Conservation (phyloP, 2,329 filamentous ascomycete species). For the Aspergillus ochraceus region DNA sequence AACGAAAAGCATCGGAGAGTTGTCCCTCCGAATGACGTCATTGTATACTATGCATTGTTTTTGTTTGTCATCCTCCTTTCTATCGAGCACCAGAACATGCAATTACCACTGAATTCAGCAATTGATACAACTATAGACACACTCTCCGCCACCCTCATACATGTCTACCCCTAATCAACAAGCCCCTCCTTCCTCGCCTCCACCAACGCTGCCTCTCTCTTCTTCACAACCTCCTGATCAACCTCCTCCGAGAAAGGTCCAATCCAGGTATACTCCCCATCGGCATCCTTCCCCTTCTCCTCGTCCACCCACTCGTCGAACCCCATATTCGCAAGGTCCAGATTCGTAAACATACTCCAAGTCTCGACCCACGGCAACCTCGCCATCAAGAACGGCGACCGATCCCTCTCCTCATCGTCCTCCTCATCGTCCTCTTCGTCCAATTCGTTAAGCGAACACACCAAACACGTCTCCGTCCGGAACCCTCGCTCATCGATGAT, state of each 20-base stretch:
- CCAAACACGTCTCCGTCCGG: background rate
- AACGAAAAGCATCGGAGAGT: no score
- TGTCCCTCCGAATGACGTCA: no score
- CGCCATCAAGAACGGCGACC: background rate
- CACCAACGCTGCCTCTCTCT: background rate
- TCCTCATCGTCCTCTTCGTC: background rate
- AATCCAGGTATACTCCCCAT: background rate
- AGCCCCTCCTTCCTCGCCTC: conserved; percentile 16
- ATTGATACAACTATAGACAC: no score
- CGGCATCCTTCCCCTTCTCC: background rate
- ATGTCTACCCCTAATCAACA: background rate
- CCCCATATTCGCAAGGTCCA: conserved; percentile 5
- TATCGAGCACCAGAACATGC: no score
- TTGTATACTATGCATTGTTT: no score
- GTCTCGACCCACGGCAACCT: background rate
- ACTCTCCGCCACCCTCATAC: no score
- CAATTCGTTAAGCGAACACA: background rate
- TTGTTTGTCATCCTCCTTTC: no score
- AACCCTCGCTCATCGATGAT: background rate
- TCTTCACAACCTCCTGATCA: background rate
- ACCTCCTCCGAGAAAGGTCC: background rate
- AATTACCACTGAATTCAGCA: no score
- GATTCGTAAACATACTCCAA: background rate
- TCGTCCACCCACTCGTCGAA: conserved; percentile 4
- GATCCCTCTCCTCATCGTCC: background rate